Evolutionary conservation across 441 rosid genomes (phyloP).

Genomic region (Populus hybrid): DNA sequence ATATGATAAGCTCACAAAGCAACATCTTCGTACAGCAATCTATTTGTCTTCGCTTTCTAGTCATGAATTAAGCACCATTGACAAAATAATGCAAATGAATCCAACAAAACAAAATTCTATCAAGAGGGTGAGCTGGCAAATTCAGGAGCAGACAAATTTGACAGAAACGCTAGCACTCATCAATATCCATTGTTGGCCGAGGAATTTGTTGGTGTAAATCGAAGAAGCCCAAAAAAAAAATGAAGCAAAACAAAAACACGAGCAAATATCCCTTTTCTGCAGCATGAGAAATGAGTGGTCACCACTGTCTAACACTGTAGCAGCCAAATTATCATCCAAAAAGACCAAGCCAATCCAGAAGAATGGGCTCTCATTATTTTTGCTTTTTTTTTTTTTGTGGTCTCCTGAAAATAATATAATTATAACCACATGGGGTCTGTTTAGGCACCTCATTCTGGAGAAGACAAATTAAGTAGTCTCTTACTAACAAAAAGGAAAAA

Average conservation of each 20-base stretch:
- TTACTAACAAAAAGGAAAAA: not conserved
- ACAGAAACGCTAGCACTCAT: conserved; percentile 14
- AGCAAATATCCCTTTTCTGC: conserved; percentile 11
- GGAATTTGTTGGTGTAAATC: conserved; percentile 30
- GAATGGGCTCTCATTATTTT: not conserved
- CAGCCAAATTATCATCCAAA: conserved; percentile 33
- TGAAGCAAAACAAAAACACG: not conserved
- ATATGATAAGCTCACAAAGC: not conserved
- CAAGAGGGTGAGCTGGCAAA: conserved; percentile 18
- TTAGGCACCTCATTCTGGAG: not conserved
- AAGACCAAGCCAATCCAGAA: conserved; percentile 19
- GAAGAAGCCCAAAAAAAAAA: conserved; percentile 10
- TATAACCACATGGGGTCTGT: not conserved
- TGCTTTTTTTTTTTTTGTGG: not conserved
- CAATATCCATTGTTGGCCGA: conserved; percentile 20
- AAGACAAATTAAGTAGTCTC: not conserved
- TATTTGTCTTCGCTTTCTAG: not conserved
- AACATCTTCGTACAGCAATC: not conserved
- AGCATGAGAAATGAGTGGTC: conserved; percentile 21
- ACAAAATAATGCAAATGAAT: not conserved
- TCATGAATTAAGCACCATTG: not conserved
- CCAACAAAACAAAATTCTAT: not conserved
- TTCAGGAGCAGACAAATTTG: conserved; percentile 28
- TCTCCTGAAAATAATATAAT: not conserved
- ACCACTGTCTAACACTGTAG: conserved; percentile 9